phyloP scores from a whole-genome alignment of 2,329 filamentous ascomycete genomes.

The Verticillium nonalfalfae region DNA sequence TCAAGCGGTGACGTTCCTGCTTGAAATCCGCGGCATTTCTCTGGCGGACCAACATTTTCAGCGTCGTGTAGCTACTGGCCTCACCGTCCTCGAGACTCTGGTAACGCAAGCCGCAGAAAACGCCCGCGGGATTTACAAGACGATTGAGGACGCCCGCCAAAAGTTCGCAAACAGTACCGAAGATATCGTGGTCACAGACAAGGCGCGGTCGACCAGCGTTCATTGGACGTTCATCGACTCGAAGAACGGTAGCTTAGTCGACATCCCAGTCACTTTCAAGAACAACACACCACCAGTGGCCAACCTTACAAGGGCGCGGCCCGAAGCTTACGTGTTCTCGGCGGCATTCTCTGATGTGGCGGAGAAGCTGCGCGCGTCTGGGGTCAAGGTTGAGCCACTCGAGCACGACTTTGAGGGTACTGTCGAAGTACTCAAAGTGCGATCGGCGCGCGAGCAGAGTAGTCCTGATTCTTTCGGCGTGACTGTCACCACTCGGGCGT shows the following conservation, averaged over 20 bases:
- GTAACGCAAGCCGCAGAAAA: constrained; percentile 4
- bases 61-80: constrained; percentile 4
- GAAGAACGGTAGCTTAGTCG: constrained; percentile 3
- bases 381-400: constrained; percentile 4
- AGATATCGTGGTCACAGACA: constrained; percentile 9
- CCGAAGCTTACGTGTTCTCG: constrained; percentile 9
- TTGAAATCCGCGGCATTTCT: constrained; percentile 8
- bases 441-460: neutral
- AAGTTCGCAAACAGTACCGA: constrained; percentile 6
- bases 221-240: constrained; percentile 5
- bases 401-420: constrained; percentile 4
- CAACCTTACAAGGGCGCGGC: constrained; percentile 5
- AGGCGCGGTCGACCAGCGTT: neutral
- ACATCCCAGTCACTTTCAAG: constrained; percentile 7
- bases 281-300: constrained; percentile 8
- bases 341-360: constrained; percentile 5
- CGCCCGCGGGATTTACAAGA: constrained; percentile 3
- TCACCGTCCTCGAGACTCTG: constrained; percentile 4
- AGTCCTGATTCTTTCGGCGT: constrained; percentile 1
- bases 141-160: constrained; percentile 5
- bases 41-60: constrained; percentile 9
- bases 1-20: constrained; percentile 6
- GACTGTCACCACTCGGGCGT: constrained; percentile 13
- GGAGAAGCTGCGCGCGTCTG: constrained; percentile 5
- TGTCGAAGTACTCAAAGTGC: constrained; percentile 4